Evolutionary conservation across 805 yeast species (phyloP).

Genomic region (Peterozyma xylosa): DNA sequence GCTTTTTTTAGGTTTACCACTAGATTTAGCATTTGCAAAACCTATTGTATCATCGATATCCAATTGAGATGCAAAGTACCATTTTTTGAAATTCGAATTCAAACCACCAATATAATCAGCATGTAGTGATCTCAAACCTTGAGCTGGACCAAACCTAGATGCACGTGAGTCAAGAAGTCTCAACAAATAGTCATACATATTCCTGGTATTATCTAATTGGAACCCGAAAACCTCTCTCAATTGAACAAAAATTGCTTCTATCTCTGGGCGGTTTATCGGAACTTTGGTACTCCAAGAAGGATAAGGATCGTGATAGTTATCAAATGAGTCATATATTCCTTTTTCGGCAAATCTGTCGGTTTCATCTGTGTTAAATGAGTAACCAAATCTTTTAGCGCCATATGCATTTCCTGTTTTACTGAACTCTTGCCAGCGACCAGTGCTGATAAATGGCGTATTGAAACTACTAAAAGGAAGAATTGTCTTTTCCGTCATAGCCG

Average conservation of each 20-base stretch:
- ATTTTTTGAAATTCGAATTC: constrained; percentile 60
- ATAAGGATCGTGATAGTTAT: constrained; percentile 39
- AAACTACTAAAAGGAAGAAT: constrained; percentile 29
- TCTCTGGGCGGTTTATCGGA: constrained; percentile 45
- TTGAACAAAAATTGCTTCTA: constrained; percentile 47
- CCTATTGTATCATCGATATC: constrained; percentile 49
- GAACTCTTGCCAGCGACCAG: constrained; percentile 36
- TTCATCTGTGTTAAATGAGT: constrained; percentile 14
- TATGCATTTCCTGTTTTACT: constrained; percentile 24
- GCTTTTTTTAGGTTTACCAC: constrained; percentile 16
- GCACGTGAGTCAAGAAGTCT: constrained; percentile 61
- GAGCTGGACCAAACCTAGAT: constrained; percentile 49
- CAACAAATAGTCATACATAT: constrained; percentile 58
- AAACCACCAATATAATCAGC: constrained; percentile 72
- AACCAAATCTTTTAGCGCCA: constrained; percentile 18
- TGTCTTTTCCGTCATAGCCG: constrained; percentile 6
- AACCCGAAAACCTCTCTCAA: constrained; percentile 56
- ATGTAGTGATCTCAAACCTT: constrained; percentile 55
- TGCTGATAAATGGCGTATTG: constrained; percentile 33
- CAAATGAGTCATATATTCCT: constrained; percentile 34
- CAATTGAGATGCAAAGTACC: constrained; percentile 72
- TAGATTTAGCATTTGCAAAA: constrained; percentile 19
- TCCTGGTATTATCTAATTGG: constrained; percentile 56
- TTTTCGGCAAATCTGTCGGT: constrained; percentile 31
- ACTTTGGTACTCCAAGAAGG: constrained; percentile 44